Conservation (phyloP, 2,329 filamentous ascomycete genomes). For the Xylariaceae sp. region DNA sequence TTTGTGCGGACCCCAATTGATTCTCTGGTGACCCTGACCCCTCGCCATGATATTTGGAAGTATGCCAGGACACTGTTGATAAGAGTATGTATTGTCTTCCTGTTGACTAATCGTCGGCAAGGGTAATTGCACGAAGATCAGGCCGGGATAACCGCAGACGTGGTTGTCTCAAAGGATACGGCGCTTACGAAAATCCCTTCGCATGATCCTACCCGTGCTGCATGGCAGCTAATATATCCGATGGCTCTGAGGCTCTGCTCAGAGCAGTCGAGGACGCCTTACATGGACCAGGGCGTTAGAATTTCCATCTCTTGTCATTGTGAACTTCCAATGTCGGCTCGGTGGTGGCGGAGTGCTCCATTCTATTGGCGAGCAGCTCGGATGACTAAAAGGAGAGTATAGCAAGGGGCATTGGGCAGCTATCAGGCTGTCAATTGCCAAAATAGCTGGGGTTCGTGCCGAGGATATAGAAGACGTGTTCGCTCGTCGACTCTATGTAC, state of each 20-base stretch:
- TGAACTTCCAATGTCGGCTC: background rate
- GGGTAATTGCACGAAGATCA: background rate
- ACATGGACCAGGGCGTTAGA: background rate
- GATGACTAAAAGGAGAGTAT: background rate
- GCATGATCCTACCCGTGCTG: background rate
- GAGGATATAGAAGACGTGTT: background rate
- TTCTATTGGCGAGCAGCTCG: background rate
- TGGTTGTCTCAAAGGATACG: background rate
- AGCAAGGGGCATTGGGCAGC: background rate
- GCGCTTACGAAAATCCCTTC: background rate
- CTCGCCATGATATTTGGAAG: background rate
- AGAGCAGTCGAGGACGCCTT: background rate
- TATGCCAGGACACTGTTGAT: background rate
- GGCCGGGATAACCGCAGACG: background rate
- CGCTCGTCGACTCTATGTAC: too few relatives aligned
- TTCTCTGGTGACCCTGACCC: background rate
- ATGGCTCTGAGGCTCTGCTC: background rate
- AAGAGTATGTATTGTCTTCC: background rate
- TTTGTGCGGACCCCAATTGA: conserved; percentile 6
- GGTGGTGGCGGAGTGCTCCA: background rate
- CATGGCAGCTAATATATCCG: too few relatives aligned
- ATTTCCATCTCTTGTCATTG: background rate
- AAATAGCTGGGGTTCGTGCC: background rate
- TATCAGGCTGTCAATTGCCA: background rate
- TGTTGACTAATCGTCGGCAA: background rate